Evolutionary conservation across 495 filamentous ascomycete genomes (phyloP), one percentile per base, ranked within the genome.

Genomic region (Hypoxylon fuscum): DNA sequence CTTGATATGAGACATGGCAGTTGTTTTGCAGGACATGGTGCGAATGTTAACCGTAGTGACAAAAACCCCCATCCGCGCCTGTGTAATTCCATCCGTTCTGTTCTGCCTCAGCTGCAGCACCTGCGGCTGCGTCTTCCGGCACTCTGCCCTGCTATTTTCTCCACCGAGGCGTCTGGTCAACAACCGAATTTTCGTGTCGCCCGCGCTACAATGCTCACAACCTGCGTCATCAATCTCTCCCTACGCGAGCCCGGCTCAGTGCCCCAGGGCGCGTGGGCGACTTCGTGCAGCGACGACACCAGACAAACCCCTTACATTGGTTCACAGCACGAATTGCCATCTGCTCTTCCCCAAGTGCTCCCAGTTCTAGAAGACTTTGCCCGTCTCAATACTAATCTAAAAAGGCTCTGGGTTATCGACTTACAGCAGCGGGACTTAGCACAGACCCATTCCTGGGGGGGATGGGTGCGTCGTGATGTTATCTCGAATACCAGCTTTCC

Each of bases 391-490:
- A 22, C 25, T 20, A 53, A 45, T 22, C 40, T 53, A 5, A 21
- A 52, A 25, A 53, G 47, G 20, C 32, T 60, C n/a, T 60, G 38
- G 47, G 10, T 47, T 9, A 37, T 60, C 18, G 57, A 60, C 12
- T 14, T 47, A 15, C 11, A 60, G 27, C 37, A 18, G 31, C 11
- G 5, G 3, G 8, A 31, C n/a, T 15, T 5, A 17, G 11, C 5
- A 8, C 38, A 18, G 22, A n/a, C 31, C 5, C 40, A 53, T 22
- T 32, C 21, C 9, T 37, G 43, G 25, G 41, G 20, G 40, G 47
- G 22, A 27, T 60, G 57, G 57, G 42, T 60, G 18, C 57, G 57
- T 22, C 57, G 57, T n/a, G 57, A 60, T 35, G 43, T 60, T 25
- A 14, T 53, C 20, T 40, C 48, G 17, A 38, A 37, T 14, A 37